phyloP scores from a whole-genome alignment of 2,329 filamentous ascomycete species.

The Talaromyces albobiverticillius region DNA sequence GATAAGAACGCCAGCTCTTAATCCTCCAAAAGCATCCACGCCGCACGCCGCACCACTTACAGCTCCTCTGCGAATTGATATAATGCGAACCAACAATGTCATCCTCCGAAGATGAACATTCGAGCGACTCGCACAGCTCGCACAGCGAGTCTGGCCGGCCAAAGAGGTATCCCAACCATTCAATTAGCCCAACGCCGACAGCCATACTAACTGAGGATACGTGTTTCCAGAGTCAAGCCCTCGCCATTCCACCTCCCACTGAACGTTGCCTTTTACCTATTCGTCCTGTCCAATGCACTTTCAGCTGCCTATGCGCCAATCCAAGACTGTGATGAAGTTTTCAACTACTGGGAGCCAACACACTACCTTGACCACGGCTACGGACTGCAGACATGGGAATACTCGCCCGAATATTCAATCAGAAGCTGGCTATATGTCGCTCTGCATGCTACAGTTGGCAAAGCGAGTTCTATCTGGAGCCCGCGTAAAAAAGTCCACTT shows the following conservation, averaged over 20 bases:
- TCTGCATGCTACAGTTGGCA: constrained; percentile 72
- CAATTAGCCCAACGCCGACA: constrained; percentile 4
- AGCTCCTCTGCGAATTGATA: neutral
- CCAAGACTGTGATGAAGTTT: constrained; percentile 97
- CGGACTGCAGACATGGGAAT: constrained; percentile 97
- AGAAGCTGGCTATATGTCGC: constrained; percentile 89
- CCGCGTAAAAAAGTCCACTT: constrained; percentile 64
- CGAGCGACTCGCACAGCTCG: constrained; percentile 13
- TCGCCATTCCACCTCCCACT: constrained; percentile 63
- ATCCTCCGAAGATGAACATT: constrained; percentile 15
- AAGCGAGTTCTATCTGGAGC: constrained; percentile 58
- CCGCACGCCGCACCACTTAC: neutral
- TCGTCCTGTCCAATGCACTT: constrained; percentile 68
- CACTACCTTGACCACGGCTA: constrained; percentile 93
- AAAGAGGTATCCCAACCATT: constrained; percentile 9
- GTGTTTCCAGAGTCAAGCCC: constrained; percentile 27
- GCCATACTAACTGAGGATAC: constrained; percentile 19
- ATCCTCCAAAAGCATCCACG: too few relatives aligned
- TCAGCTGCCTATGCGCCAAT: constrained; percentile 85
- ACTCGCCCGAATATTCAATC: constrained; percentile 91
- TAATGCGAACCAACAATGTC: constrained; percentile 2
- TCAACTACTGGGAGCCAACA: constrained; percentile 98
- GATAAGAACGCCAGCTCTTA: constrained; percentile 9
- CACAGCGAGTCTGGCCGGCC: constrained; percentile 11
- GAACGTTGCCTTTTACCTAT: constrained; percentile 76